phyloP scores from a whole-genome alignment of 495 filamentous ascomycete species.

The Trichoderma erinaceum region DNA sequence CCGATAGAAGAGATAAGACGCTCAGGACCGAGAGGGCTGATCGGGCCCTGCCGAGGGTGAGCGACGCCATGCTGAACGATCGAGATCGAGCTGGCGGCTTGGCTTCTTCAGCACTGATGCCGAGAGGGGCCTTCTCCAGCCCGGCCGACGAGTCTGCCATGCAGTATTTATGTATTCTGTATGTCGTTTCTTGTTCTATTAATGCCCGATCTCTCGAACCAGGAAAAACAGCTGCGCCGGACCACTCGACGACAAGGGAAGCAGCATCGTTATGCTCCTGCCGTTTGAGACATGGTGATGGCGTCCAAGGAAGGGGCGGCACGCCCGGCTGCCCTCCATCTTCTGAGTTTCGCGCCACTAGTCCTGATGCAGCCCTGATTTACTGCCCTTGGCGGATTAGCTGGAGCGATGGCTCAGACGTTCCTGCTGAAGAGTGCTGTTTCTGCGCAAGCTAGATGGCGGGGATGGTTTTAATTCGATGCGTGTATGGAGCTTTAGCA shows the following conservation, averaged over 20 bases:
- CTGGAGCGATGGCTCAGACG: background rate
- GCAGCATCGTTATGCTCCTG: slow-evolving; percentile 1
- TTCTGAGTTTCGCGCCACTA: background rate
- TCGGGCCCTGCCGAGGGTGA: background rate
- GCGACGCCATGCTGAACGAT: background rate
- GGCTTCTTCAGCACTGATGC: background rate
- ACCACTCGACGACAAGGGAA: slow-evolving; percentile 5
- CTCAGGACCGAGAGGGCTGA: background rate
- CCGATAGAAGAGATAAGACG: background rate
- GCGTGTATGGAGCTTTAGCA: no score
- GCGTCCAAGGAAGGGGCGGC: background rate
- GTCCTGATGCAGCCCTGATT: background rate
- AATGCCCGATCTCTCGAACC: background rate
- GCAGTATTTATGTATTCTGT: background rate
- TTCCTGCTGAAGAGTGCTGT: background rate
- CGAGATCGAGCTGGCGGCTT: background rate
- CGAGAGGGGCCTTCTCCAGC: slow-evolving; percentile 6
- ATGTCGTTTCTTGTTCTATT: background rate
- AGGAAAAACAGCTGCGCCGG: background rate
- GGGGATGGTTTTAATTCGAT: background rate
- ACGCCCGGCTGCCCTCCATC: slow-evolving; percentile 2
- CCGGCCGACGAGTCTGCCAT: slow-evolving; percentile 1
- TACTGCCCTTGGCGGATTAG: slow-evolving; percentile 3
- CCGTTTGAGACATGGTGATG: slow-evolving; percentile 5
- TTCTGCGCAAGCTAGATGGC: background rate